Base-by-base conservation (phyloP, 2,329 filamentous ascomycete genomes). In the Colletotrichum lentis region DNA sequence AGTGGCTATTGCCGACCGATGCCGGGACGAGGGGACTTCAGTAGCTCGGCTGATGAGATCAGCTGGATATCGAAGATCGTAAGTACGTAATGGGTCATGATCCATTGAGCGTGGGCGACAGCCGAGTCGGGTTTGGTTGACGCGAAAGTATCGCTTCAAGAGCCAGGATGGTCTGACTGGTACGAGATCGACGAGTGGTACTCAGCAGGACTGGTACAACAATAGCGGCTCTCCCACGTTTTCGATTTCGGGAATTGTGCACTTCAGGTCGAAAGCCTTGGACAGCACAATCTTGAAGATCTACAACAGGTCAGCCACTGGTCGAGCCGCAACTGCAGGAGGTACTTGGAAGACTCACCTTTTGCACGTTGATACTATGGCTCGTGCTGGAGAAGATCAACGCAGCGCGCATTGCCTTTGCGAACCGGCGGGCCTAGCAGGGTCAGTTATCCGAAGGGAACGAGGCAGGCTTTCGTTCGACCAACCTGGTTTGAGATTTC, bases 241-340 rank as follows among this genome's bases (percentile, higher is more conserved):
- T 81, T 97, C 95, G 80, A 99, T 98, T 81, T 99, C 96, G 55
- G 96, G 96, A 77, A 99, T 98, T 37, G 96, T 99, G 84, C 96
- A 99, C 80, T 97, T 97, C 67, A 99, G 87, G 79, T 99, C 96
- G 77, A 99, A 99, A 2, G 96, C 96, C 82, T 99, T 99, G 71
- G 95, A 97, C 27, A 99, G 87, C 66, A 99, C 96, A 74, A 99
- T 99, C 81, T 99, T 99, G 88, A 99, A 99, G 77, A 99, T 99
- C 95, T 98, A 74, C 2, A 8, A 22, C 1, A 14, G 14, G 56
- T 64, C 57, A 67, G 43, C 56, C 58, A 72, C 46, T 62, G 70
- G 67, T 35, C 31, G 27, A 31, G 31, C 62, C 49, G 57, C 37
- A 3, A 11, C 5, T 24, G 12, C 31, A 35, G 31, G 31, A 35